A percentile compares a stretch with the other conserved stretches of the same genome.
Conservation (phyloP, 1,284 basidiomycete species). For the Leccinum pseudoinsigne region DNA sequence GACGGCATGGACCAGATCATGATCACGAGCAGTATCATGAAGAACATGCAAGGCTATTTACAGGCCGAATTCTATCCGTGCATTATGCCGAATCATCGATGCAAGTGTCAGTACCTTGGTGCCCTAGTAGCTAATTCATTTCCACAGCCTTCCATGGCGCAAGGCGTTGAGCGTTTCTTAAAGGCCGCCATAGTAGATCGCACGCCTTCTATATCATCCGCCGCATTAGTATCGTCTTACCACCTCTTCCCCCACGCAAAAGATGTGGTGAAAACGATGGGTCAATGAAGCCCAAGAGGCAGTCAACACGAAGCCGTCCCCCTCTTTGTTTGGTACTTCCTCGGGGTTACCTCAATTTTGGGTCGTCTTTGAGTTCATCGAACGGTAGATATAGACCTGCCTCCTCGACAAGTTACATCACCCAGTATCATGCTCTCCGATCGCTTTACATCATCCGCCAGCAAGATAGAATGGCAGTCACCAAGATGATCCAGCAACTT, state of each 20-base stretch:
- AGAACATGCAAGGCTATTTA: constrained; percentile 99
- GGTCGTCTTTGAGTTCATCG: constrained; percentile 45
- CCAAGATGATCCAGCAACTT: constrained; percentile 98
- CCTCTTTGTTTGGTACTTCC: constrained; percentile 62
- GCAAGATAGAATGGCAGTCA: constrained; percentile 98
- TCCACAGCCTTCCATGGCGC: constrained; percentile 89
- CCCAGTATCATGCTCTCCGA: constrained; percentile 97
- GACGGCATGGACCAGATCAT: constrained; percentile 59
- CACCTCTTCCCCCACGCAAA: constrained; percentile 94
- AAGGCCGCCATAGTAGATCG: constrained; percentile 99
- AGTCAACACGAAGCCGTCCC: constrained; percentile 84
- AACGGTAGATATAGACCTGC: constrained; percentile 75
- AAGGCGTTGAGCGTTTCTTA: constrained; percentile 99
- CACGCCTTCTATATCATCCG: constrained; percentile 94
- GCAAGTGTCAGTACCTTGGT: constrained; percentile 50
- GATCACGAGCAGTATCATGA: constrained; percentile 99
- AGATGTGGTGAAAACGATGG: constrained; percentile 95
- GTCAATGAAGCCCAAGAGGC: constrained; percentile 98
- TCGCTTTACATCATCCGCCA: constrained; percentile 94
- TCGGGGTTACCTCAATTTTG: constrained; percentile 73
- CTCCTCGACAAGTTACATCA: constrained; percentile 87
- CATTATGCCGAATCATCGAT: constrained; percentile 96
- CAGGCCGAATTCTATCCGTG: constrained; percentile 96
- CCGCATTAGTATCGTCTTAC: constrained; percentile 96
- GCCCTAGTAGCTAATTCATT: constrained; percentile 10